Base-by-base conservation (phyloP, 2,329 filamentous ascomycete genomes). In the Elsinoe perseae region DNA sequence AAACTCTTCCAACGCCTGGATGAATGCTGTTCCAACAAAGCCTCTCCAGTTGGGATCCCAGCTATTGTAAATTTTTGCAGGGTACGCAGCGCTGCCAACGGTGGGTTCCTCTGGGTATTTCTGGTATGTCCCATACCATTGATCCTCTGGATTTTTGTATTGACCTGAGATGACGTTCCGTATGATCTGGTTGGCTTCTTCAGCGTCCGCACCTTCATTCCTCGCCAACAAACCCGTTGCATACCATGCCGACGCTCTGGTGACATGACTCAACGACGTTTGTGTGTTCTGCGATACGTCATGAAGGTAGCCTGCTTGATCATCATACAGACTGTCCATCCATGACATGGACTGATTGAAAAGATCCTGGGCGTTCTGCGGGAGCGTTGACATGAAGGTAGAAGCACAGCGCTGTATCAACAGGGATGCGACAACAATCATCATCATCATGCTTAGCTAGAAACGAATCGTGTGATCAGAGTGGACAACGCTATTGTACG, bases 1-100 rank as follows among this genome's bases (percentile, higher is more conserved):
- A 54, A 80, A 84, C 60, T 84, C 81, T 63, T 84, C 81, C 20
- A 82, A 70, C 23, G 77, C 77, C 38, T 84, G 69, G 23, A 84
- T 76, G 12, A 84, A 73, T 0, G 79, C 76, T 0, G 80, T 82
- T 10, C 80, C 80, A 30, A 84, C 73, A 57, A 85, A 84, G 0
- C 81, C 81, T 50, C 82, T 72, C 81, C 81, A 84, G 59, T 85
- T 84, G 1, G 81, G 80, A 61, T 84, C 82, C 78, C 80, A 84
- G 0, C 76, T 75, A 56, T 76, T 73, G 63, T 83, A 82, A 30
- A 80, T 79, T 3, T 66, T 63, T 0, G 73, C 65, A 1, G 73
- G 72, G 59, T 84, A 84, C 14, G 70, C 66, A 1, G 68, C 54
- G 2, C 73, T 76, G 16, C 80, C 80, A 3, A 84, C 76, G 1